Conservation (phyloP, 2,329 filamentous ascomycete species). For the Claviceps pazoutovae region DNA sequence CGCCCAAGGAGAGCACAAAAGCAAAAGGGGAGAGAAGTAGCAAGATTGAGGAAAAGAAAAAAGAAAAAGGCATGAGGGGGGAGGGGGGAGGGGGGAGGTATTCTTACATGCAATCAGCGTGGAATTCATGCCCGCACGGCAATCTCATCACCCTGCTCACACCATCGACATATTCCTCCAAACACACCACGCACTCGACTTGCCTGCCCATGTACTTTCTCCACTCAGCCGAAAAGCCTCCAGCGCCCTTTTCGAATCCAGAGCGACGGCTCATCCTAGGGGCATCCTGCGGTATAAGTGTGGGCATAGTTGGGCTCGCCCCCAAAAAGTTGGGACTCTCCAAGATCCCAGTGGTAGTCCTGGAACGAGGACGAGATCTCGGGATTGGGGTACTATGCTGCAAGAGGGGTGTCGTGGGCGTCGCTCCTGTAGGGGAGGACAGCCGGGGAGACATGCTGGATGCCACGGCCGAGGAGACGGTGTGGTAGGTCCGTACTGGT, state of each 20-base stretch:
- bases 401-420: conserved; percentile 68
- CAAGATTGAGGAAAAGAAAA: too few species aligned
- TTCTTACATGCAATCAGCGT: conserved; percentile 95
- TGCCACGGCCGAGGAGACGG: conserved; percentile 43
- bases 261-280: conserved; percentile 17
- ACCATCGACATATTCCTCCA: conserved; percentile 93
- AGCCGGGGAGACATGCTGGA: conserved; percentile 40
- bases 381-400: conserved; percentile 34
- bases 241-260: conserved; percentile 35
- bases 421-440: conserved; percentile 50
- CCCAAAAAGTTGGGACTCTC: conserved; percentile 33
- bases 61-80: not conserved
- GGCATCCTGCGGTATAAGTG: conserved; percentile 22
- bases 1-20: not conserved
- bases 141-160: conserved; percentile 93
- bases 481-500: conserved; percentile 92
- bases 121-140: conserved; percentile 95
- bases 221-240: conserved; percentile 37
- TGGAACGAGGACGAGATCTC: conserved; percentile 46
- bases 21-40: not conserved
- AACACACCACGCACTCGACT: conserved; percentile 87
- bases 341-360: conserved; percentile 47
- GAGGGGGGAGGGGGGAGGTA: too few species aligned
- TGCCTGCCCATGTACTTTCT: conserved; percentile 53
- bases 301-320: conserved; percentile 27